These are phyloP conservation scores for Skeletonema menzelii DNA, from an alignment of 108 stramenopile genomes.

Conservation along the genomic window DNA sequence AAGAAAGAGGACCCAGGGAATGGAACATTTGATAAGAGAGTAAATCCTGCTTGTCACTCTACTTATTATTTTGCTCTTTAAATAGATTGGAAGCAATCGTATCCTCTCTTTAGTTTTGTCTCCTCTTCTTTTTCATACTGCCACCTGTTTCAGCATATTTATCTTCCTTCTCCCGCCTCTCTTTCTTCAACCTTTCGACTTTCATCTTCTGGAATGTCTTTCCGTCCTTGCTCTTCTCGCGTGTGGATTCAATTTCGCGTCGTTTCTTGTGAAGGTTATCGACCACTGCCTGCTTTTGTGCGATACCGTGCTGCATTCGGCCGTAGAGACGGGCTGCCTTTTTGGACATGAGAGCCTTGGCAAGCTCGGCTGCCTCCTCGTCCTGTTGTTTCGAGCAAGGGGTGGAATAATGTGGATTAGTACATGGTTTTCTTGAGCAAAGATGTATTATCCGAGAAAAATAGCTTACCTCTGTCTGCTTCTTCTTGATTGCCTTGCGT, in stretches of 20 bases:
- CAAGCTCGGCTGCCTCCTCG: conserved; percentile 83
- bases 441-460: not conserved
- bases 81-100: not conserved
- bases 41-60: too few relatives aligned
- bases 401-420: not conserved
- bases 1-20: too few relatives aligned
- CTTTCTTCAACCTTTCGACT: conserved; percentile 61
- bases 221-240: conserved; percentile 60
- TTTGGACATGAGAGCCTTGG: conserved; percentile 92
- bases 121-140: conserved; percentile 44
- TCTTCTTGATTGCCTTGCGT: conserved; percentile 51
- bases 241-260: conserved; percentile 62
- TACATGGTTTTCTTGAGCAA: not conserved
- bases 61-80: too few relatives aligned
- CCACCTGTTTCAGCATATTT: conserved; percentile 32
- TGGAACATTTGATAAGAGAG: too few relatives aligned
- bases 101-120: not conserved
- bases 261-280: conserved; percentile 77
- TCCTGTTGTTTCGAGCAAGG: conserved; percentile 35
- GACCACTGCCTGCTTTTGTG: conserved; percentile 79
- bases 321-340: conserved; percentile 91
- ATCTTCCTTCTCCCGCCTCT: conserved; percentile 27
- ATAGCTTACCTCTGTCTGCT: conserved; percentile 39
- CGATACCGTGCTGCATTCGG: conserved; percentile 93
- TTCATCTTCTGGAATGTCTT: conserved; percentile 73